These are phyloP conservation scores for Pseudocercospora macadamiae DNA, from an alignment of 2,329 filamentous ascomycete species.

Conservation along the genomic window DNA sequence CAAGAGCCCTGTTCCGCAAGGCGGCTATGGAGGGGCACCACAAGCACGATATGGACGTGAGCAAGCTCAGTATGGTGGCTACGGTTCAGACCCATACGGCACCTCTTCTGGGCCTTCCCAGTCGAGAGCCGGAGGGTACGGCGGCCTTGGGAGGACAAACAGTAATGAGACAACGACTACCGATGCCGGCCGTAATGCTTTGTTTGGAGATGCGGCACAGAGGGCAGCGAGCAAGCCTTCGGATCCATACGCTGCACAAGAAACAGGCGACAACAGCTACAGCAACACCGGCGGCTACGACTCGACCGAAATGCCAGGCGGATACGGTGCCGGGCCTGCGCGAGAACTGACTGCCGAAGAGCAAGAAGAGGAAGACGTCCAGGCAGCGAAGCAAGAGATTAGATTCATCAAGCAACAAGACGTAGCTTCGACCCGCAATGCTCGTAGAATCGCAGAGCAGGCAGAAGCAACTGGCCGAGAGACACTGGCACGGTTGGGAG, in stretches of 20 bases:
- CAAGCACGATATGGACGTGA: slow-evolving; percentile 30
- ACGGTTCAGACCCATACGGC: slow-evolving; percentile 58
- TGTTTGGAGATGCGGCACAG: slow-evolving; percentile 64
- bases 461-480: slow-evolving; percentile 71
- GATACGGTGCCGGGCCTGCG: slow-evolving; percentile 62
- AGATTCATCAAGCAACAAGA: slow-evolving; percentile 76
- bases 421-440: slow-evolving; percentile 71
- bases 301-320: slow-evolving; percentile 33
- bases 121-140: slow-evolving; percentile 56
- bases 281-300: slow-evolving; percentile 37
- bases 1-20: slow-evolving; percentile 49
- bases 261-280: slow-evolving; percentile 36
- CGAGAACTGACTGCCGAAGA: slow-evolving; percentile 81
- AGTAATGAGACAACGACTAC: slow-evolving; percentile 54
- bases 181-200: slow-evolving; percentile 63
- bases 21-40: slow-evolving; percentile 46
- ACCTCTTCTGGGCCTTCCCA: slow-evolving; percentile 22
- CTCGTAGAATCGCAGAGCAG: slow-evolving; percentile 67
- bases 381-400: slow-evolving; percentile 74
- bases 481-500: slow-evolving; percentile 72
- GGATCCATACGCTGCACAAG: slow-evolving; percentile 39
- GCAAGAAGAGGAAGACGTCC: slow-evolving; percentile 73
- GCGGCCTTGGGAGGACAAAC: slow-evolving; percentile 56
- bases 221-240: slow-evolving; percentile 52
- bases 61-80: slow-evolving; percentile 46